Percentiles rank a stretch among this genome's conserved stretches.
Conservation (phyloP, 2,329 filamentous ascomycete genomes). For the Aspergillus novofumigatus region DNA sequence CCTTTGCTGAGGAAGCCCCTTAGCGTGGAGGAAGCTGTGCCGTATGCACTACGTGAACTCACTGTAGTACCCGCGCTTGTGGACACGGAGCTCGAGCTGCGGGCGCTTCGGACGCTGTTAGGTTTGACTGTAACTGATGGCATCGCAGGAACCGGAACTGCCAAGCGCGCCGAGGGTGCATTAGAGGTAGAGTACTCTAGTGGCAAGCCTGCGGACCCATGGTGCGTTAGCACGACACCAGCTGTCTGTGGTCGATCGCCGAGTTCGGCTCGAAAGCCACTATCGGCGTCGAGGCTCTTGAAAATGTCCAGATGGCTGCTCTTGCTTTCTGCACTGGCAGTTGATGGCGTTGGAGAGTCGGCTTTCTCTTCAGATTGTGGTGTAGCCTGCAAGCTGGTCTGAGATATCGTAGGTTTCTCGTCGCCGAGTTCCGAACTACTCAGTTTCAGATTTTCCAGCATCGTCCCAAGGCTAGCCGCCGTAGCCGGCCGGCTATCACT, state of each 20-base stretch:
- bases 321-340: conserved; percentile 1
- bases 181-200: conserved; percentile 20
- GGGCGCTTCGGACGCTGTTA: conserved; percentile 34
- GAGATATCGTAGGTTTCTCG: conserved; percentile 21
- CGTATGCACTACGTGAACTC: conserved; percentile 33
- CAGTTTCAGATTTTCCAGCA: conserved; percentile 37
- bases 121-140: conserved; percentile 24
- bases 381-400: conserved; percentile 9
- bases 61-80: conserved; percentile 28
- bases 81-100: conserved; percentile 35
- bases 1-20: conserved; percentile 31
- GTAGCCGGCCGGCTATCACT: conserved; percentile 37
- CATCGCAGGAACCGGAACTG: conserved; percentile 30
- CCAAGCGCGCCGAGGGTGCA: conserved; percentile 22
- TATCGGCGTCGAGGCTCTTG: conserved; percentile 14
- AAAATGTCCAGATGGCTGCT: conserved; percentile 18
- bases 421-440: conserved; percentile 29
- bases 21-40: conserved; percentile 33
- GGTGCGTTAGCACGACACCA: conserved; percentile 14
- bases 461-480: conserved; percentile 34
- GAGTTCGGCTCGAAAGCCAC: conserved; percentile 15
- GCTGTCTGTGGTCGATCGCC: conserved; percentile 24
- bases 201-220: conserved; percentile 15
- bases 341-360: background rate
- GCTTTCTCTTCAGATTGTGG: background rate